A percentile compares a stretch with the other conserved stretches of the same genome.
Conservation (phyloP, 352 stramenopile species). For the Phytophthora macrochlamydospora region DNA sequence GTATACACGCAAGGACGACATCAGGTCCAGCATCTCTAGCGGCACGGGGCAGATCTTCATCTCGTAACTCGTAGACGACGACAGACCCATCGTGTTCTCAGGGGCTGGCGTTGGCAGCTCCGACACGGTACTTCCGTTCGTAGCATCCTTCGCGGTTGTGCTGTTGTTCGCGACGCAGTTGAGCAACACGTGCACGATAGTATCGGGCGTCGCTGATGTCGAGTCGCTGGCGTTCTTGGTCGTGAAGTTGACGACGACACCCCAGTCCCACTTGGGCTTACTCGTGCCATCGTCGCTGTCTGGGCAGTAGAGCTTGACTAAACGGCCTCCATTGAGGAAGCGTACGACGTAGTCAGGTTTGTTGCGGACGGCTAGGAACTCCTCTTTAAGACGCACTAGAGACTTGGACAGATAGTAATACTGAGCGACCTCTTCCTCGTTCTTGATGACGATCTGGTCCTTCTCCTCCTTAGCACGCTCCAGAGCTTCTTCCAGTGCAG, state of each 20-base stretch:
- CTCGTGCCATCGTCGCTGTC: conserved; percentile 52
- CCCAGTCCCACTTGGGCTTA: conserved; percentile 78
- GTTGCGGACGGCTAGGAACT: conserved; percentile 93
- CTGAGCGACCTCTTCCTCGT: conserved; percentile 88
- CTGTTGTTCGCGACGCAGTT: conserved; percentile 56
- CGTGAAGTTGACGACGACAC: conserved; percentile 87
- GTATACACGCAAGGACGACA: conserved; percentile 85
- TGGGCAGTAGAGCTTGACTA: conserved; percentile 85
- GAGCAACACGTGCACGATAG: conserved; percentile 80
- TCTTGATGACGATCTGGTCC: conserved; percentile 90
- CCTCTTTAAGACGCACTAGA: conserved; percentile 91
- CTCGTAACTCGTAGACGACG: conserved; percentile 52
- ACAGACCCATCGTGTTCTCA: conserved; percentile 62
- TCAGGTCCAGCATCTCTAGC: conserved; percentile 72
- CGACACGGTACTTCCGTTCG: conserved; percentile 26
- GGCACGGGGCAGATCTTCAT: conserved; percentile 90
- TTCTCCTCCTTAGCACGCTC: conserved; percentile 83
- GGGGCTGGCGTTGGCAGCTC: conserved; percentile 65
- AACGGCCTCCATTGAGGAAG: conserved; percentile 94
- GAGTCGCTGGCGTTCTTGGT: conserved; percentile 77
- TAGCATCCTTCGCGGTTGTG: conserved; percentile 26
- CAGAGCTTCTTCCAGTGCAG: conserved; percentile 77
- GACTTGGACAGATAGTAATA: conserved; percentile 92
- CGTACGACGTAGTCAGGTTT: conserved; percentile 92
- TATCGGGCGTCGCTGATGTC: conserved; percentile 64